Conservation (phyloP, 805 yeast species). For the Metschnikowia proteae region DNA sequence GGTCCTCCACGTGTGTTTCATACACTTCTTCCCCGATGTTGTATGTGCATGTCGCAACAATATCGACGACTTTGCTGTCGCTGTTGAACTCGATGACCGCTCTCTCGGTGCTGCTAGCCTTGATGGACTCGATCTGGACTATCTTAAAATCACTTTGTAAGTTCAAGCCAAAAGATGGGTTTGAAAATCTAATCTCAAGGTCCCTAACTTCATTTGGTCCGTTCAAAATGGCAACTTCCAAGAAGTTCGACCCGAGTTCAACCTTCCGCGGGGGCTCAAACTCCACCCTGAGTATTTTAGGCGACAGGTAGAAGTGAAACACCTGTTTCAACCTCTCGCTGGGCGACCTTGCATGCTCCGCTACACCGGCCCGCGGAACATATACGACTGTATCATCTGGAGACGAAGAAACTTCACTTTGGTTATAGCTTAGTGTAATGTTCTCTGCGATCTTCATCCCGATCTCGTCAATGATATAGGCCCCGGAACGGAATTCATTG, state of each 20-base stretch:
- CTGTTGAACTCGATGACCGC: constrained; percentile 31
- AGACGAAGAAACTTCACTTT: neutral
- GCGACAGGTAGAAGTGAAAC: constrained; percentile 16
- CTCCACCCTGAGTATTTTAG: constrained; percentile 26
- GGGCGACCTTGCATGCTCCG: neutral
- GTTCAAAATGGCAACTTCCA: constrained; percentile 25
- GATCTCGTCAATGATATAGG: constrained; percentile 4
- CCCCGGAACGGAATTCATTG: constrained; percentile 4
- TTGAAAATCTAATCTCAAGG: constrained; percentile 3
- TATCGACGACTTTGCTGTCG: constrained; percentile 25
- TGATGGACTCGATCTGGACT: neutral
- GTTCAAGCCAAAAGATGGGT: constrained; percentile 19
- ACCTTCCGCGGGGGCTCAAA: constrained; percentile 23
- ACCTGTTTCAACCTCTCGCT: neutral
- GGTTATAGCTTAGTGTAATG: constrained; percentile 1
- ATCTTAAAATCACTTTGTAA: constrained; percentile 3
- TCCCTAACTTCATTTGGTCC: constrained; percentile 28
- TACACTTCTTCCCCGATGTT: constrained; percentile 17
- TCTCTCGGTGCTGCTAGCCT: neutral
- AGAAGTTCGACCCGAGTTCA: constrained; percentile 26
- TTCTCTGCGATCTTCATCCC: constrained; percentile 9
- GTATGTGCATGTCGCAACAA: constrained; percentile 23
- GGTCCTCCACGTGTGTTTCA: constrained; percentile 24
- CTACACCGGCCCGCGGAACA: neutral
- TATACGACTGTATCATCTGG: constrained; percentile 13